Percentiles rank a stretch among this genome's conserved stretches.
These are phyloP conservation scores for Calonectria pseudoturangicola DNA, from an alignment of 2,329 filamentous ascomycete genomes.

Conservation along the genomic window DNA sequence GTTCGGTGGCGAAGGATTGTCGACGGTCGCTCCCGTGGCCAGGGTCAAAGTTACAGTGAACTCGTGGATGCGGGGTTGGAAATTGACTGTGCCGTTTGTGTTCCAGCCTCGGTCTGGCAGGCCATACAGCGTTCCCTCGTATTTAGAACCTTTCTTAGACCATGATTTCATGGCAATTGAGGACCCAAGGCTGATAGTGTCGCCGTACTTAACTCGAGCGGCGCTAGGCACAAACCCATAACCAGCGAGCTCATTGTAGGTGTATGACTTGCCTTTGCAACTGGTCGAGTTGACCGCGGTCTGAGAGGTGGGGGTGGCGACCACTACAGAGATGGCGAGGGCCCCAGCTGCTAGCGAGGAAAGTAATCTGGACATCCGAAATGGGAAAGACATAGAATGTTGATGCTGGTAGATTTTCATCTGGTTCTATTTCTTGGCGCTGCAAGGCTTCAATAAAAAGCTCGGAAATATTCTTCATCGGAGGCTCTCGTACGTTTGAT, in stretches of 20 bases:
- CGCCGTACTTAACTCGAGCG: conserved; percentile 79
- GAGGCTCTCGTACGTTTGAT: too few species aligned
- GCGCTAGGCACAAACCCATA: conserved; percentile 77
- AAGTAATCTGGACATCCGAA: conserved; percentile 7
- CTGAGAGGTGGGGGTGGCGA: conserved; percentile 5
- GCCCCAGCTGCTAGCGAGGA: conserved; percentile 14
- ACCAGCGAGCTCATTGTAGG: conserved; percentile 80
- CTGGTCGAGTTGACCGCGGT: conserved; percentile 51
- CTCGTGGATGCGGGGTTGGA: conserved; percentile 80
- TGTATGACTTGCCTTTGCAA: conserved; percentile 77
- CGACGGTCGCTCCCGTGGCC: conserved; percentile 68
- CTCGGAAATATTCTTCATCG: not conserved
- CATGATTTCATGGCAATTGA: conserved; percentile 78
- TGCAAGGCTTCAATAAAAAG: not conserved
- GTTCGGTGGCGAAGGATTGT: conserved; percentile 75
- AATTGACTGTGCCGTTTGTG: conserved; percentile 81
- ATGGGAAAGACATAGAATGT: not conserved
- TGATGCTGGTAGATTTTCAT: not conserved
- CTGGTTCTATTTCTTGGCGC: not conserved
- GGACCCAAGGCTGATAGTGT: conserved; percentile 81
- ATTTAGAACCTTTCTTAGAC: conserved; percentile 71
- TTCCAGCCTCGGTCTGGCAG: conserved; percentile 85
- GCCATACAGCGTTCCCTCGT: conserved; percentile 77
- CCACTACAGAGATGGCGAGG: not conserved
- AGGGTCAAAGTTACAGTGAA: conserved; percentile 77